Conservation (phyloP, 257 asterid genomes). For the Solanum bukasovii region DNA sequence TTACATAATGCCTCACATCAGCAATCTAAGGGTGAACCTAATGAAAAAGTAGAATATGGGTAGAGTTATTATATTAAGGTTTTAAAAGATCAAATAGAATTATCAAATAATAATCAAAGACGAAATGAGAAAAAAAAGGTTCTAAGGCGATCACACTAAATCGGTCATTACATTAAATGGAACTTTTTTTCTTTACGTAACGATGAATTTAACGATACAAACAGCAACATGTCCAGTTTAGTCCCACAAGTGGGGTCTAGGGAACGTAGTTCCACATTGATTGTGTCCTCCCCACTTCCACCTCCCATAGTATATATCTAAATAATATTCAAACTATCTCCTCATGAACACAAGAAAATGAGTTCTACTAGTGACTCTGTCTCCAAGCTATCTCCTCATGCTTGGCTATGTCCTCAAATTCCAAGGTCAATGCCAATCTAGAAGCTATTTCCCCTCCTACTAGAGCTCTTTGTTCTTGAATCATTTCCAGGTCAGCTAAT, state of each 20-base stretch:
- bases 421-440: too few species aligned
- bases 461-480: background rate
- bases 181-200: background rate
- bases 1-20: background rate
- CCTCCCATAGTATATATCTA: too few species aligned
- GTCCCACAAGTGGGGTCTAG: background rate
- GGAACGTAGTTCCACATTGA: background rate
- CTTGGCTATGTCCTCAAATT: too few species aligned
- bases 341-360: too few species aligned
- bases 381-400: too few species aligned
- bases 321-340: too few species aligned
- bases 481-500: background rate
- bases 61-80: background rate
- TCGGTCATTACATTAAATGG: background rate
- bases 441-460: too few species aligned
- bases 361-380: too few species aligned
- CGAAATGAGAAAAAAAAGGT: background rate
- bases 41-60: background rate
- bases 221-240: background rate
- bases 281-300: too few species aligned
- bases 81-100: background rate
- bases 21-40: background rate
- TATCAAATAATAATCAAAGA: background rate
- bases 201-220: background rate
- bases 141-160: background rate